Evolutionary conservation across 2,329 filamentous ascomycete species (phyloP), one percentile per base, ranked within the genome.

Genomic region (Aureobasidium sp.): DNA sequence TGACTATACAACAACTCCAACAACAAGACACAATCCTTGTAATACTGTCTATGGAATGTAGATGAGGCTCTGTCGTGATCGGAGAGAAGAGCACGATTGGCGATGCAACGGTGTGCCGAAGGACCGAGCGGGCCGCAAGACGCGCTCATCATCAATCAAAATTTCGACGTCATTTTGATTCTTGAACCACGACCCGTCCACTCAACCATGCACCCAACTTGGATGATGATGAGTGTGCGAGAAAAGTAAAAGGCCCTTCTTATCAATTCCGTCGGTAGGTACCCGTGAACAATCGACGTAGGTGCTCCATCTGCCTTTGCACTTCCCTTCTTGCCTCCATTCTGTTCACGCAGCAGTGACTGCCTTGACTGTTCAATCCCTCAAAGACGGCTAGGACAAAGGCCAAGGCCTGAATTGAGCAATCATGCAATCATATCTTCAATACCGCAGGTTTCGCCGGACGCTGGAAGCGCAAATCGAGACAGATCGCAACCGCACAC

Each of bases 381-480:
- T 33, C 15, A 3, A 15, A 33, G n/a, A 27, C 24, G 11, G 37
- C 27, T 11, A 14, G 27, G 9, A 56, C 17, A 47, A 7, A 58
- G 42, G 29, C 5, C 54, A 22, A 47, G 19, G 33, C 42, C 39
- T 29, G 22, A 5, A 17, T 14, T 53, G 22, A 48, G 27, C 15
- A 15, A 50, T n/a, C 37, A 71, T 71, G 70, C 70, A 71, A 44
- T 71, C 70, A 4, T 61, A 68, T 37, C 56, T 67, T 12, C 68
- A 71, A 47, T 70, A 70, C 40, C 64, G 64, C n/a, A 64, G 61
- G 37, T 66, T 70, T 31, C 61, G 66, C 40, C 60, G 39, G 1
- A 58, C 63, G 2, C 60, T 66, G 2, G 62, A 66, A 33, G 57
- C 62, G 5, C 67, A 69, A 49, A 44, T 66, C 27, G 64, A 64